Evolutionary conservation across 2,329 filamentous ascomycete species (phyloP), one percentile per base, ranked within the genome.

Genomic region (Acrocalymma vagum): DNA sequence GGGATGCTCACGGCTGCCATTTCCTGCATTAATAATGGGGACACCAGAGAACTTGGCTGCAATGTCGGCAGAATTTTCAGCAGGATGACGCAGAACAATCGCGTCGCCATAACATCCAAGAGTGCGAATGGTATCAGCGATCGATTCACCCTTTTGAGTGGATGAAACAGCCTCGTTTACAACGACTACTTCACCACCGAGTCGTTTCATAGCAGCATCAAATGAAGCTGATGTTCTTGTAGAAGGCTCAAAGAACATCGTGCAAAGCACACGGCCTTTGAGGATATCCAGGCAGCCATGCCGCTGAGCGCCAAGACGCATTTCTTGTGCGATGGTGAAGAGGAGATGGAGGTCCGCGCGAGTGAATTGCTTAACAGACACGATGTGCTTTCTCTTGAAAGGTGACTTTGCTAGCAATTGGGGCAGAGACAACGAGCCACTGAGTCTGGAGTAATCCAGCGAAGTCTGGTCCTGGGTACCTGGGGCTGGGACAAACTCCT

Each of bases 161-260:
- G 90, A 95, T 3, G 93, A 96, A 57, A 89, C 84, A 5, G 85
- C 82, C 3, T 93, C 95, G 26, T 90, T 79, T 63, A 97, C 86
- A 36, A 86, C 80, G 38, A 99, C 81, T 3, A 88, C 93, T 32
- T 90, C 83, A 31, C 94, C 94, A 56, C 94, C 94, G 5, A 99
- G 86, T 36, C 95, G 88, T 78, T 99, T 95, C 94, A 99, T 99
- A 27, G 94, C 94, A 41, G 93, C 89, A 66, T 99, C 94, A 61
- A 99, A 99, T 3, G 94, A 99, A 24, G 89, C 85, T 9, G 93
- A 96, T 5, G 94, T 99, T 38, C 94, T 84, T 3, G 94, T 99
- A 1, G 93, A 97, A 2, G 94, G 94, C 78, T 99, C 94, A 72
- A 92, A 99, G 81, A 99, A 99, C 76, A 99, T 84, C 2, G 90